Percentiles rank a stretch among this genome's conserved stretches.
Conservation (phyloP, 108 stramenopile genomes). For the Parietichytrium sp. region DNA sequence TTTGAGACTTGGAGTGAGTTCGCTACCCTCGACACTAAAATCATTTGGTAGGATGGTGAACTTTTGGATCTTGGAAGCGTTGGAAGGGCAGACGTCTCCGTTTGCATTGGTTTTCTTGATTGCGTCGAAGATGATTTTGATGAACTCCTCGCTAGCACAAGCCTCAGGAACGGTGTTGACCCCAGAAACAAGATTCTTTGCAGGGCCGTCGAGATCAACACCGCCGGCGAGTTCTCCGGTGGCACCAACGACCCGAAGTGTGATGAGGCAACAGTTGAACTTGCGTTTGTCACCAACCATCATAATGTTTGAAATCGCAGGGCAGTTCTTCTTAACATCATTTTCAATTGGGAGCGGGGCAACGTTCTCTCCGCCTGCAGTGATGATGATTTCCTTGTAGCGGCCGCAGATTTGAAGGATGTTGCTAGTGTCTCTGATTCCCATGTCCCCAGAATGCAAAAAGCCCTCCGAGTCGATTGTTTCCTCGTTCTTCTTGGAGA, state of each 20-base stretch:
- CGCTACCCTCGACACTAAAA: constrained; percentile 68
- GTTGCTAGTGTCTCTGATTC: constrained; percentile 26
- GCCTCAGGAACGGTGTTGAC: constrained; percentile 23
- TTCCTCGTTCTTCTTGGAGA: constrained; percentile 64
- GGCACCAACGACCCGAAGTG: constrained; percentile 48
- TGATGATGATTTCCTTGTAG: constrained; percentile 56
- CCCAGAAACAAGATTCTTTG: not conserved
- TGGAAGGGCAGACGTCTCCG: constrained; percentile 52
- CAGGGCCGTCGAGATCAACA: not conserved
- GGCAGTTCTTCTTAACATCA: constrained; percentile 53
- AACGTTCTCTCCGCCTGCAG: constrained; percentile 64
- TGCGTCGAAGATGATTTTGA: not conserved
- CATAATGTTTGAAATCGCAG: constrained; percentile 56
- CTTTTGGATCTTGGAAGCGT: constrained; percentile 64
- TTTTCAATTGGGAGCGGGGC: constrained; percentile 63
- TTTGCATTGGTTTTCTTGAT: constrained; percentile 13
- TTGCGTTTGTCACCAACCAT: constrained; percentile 63
- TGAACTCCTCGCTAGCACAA: not conserved
- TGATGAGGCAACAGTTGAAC: constrained; percentile 54
- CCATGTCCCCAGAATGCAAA: constrained; percentile 67
- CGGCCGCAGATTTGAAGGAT: constrained; percentile 48
- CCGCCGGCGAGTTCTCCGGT: not conserved
- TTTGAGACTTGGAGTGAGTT: constrained; percentile 77
- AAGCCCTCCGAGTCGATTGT: constrained; percentile 69
- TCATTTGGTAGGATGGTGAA: constrained; percentile 55